phyloP scores from a whole-genome alignment of 768 basidiomycete genomes.

The Termitomyces titanicus region DNA sequence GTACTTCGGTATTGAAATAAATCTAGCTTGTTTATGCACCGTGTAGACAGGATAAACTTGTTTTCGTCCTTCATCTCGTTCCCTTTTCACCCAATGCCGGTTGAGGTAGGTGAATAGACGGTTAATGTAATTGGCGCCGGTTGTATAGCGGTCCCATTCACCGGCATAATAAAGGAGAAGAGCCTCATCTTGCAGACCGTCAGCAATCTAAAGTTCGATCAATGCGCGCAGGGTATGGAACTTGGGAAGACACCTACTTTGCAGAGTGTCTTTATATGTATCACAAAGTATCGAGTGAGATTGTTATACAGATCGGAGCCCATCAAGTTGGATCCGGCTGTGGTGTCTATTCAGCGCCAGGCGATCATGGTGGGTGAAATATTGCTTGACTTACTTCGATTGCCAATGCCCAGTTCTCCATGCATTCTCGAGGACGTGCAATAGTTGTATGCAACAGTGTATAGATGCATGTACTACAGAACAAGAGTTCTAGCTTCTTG shows the following conservation, averaged over 20 bases:
- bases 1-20: neutral
- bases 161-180: constrained; percentile 86
- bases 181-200: constrained; percentile 79
- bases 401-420: constrained; percentile 52
- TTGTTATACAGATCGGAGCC: constrained; percentile 97
- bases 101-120: constrained; percentile 97
- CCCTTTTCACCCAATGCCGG: constrained; percentile 98
- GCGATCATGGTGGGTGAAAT: constrained; percentile 24
- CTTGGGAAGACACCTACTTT: constrained; percentile 21
- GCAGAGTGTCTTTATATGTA: constrained; percentile 72
- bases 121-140: constrained; percentile 95
- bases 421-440: constrained; percentile 88
- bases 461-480: constrained; percentile 77
- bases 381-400: constrained; percentile 58
- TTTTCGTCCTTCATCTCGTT: constrained; percentile 95
- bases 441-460: constrained; percentile 97
- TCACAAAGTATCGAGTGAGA: constrained; percentile 85
- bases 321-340: constrained; percentile 93
- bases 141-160: constrained; percentile 97
- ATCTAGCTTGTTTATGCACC: constrained; percentile 39
- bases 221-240: constrained; percentile 4
- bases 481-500: constrained; percentile 4
- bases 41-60: constrained; percentile 96
- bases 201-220: constrained; percentile 54
- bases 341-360: constrained; percentile 24